Evolutionary conservation across 768 basidiomycete species (phyloP).

Genomic region (Boletus rubropictus): DNA sequence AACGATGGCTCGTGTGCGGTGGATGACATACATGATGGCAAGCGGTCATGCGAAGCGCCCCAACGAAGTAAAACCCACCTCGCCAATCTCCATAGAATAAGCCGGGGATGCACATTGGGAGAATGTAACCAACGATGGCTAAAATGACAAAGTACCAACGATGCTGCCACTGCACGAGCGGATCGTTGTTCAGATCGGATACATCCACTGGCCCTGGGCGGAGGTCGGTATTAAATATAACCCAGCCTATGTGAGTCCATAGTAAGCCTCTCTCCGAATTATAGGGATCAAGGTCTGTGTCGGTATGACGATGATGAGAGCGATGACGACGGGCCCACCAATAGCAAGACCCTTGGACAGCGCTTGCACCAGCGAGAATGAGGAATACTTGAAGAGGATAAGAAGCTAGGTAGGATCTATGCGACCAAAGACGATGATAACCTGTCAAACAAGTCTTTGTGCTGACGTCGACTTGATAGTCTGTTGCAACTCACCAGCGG

Average conservation of each 20-base stretch:
- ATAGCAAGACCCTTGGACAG: constrained; percentile 80
- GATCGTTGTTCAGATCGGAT: constrained; percentile 65
- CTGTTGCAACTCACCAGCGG: constrained; percentile 36
- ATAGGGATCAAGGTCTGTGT: constrained; percentile 84
- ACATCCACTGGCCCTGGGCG: constrained; percentile 67
- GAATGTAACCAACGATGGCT: constrained; percentile 59
- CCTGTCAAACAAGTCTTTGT: constrained; percentile 33
- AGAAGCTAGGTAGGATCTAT: constrained; percentile 75
- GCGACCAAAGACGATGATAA: constrained; percentile 84
- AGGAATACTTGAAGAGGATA: constrained; percentile 65
- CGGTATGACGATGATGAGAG: constrained; percentile 79
- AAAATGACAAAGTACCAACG: constrained; percentile 61
- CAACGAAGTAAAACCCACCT: constrained; percentile 74
- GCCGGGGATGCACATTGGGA: constrained; percentile 67
- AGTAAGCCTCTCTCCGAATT: constrained; percentile 70
- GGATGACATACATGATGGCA: constrained; percentile 68
- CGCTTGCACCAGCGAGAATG: constrained; percentile 70
- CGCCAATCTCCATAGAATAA: constrained; percentile 69
- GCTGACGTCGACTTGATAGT: background rate
- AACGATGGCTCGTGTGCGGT: background rate
- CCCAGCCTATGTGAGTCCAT: constrained; percentile 83
- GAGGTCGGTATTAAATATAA: constrained; percentile 68
- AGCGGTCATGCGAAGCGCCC: constrained; percentile 62
- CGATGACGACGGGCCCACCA: constrained; percentile 87
- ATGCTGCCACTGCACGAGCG: constrained; percentile 75